phyloP scores from a whole-genome alignment of 1,284 basidiomycete genomes.

The Sphagnurus paluster region DNA sequence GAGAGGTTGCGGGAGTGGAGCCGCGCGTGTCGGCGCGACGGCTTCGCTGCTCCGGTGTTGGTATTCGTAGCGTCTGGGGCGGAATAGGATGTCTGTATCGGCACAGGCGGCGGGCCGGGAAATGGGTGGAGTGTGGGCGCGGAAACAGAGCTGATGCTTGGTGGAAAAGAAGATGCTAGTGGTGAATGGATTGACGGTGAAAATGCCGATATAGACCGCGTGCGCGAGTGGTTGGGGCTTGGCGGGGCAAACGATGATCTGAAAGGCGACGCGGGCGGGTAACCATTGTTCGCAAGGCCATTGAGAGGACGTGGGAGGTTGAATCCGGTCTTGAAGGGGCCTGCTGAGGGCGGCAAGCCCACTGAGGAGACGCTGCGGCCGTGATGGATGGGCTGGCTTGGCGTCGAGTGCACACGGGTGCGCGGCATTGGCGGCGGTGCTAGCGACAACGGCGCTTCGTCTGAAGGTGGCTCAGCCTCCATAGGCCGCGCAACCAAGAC shows the following conservation, averaged over 20 bases:
- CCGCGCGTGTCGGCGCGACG: constrained; percentile 51
- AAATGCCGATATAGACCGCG: constrained; percentile 58
- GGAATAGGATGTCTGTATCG: constrained; percentile 27
- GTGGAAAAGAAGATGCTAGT: constrained; percentile 45
- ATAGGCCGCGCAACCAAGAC: constrained; percentile 20
- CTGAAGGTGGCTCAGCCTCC: constrained; percentile 7
- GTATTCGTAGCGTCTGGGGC: constrained; percentile 21
- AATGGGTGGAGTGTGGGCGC: constrained; percentile 24
- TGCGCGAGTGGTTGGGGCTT: constrained; percentile 44
- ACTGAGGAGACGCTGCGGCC: constrained; percentile 24
- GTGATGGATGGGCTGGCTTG: constrained; percentile 14
- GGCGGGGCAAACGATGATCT: constrained; percentile 44
- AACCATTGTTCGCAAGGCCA: constrained; percentile 17
- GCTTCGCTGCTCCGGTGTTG: constrained; percentile 21
- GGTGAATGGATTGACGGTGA: constrained; percentile 53
- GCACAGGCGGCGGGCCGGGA: constrained; percentile 11
- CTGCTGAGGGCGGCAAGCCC: constrained; percentile 26
- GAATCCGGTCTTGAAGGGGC: constrained; percentile 31
- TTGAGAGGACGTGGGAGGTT: constrained; percentile 24
- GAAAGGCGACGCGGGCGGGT: constrained; percentile 45
- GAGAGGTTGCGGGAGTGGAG: constrained; percentile 91
- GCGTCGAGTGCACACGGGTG: constrained; percentile 21
- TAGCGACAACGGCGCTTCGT: constrained; percentile 17
- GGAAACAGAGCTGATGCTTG: constrained; percentile 26
- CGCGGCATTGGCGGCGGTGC: constrained; percentile 22